Conservation (phyloP, 148 eudicot species). For the Heliosperma pusillum region DNA sequence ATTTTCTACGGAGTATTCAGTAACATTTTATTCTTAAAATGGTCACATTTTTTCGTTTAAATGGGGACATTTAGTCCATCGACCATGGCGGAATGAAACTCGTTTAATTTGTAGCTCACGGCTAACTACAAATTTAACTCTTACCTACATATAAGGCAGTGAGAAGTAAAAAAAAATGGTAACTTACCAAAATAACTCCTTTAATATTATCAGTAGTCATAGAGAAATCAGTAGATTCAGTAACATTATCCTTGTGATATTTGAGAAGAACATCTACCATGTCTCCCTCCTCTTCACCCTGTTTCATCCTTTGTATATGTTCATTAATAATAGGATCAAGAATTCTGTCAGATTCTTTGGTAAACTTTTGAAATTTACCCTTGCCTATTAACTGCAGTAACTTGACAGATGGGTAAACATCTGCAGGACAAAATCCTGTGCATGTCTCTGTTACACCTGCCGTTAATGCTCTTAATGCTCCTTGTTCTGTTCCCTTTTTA, state of each 20-base stretch:
- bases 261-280: conserved; percentile 32
- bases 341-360: conserved; percentile 11
- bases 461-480: conserved; percentile 15
- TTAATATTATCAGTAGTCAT: conserved; percentile 28
- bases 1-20: too few relatives aligned
- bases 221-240: conserved; percentile 14
- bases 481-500: conserved; percentile 23
- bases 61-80: too few relatives aligned
- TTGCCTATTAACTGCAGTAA: conserved; percentile 18
- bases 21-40: too few relatives aligned
- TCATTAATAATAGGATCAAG: conserved; percentile 25
- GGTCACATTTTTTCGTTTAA: too few relatives aligned
- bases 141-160: too few relatives aligned
- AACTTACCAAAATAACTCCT: conserved; percentile 26
- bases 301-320: conserved; percentile 12
- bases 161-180: too few relatives aligned
- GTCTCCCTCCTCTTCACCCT: conserved; percentile 10
- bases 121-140: too few relatives aligned
- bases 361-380: conserved; percentile 15
- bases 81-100: too few relatives aligned
- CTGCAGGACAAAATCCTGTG: conserved; percentile 31
- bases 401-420: conserved; percentile 30
- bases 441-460: conserved; percentile 12
- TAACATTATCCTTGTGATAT: conserved; percentile 16
- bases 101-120: too few relatives aligned